Percentiles rank a stretch among this genome's conserved stretches.
These are phyloP conservation scores for Zychaea mexicana DNA, from an alignment of 371 early-diverging fungal species.

Conservation along the genomic window DNA sequence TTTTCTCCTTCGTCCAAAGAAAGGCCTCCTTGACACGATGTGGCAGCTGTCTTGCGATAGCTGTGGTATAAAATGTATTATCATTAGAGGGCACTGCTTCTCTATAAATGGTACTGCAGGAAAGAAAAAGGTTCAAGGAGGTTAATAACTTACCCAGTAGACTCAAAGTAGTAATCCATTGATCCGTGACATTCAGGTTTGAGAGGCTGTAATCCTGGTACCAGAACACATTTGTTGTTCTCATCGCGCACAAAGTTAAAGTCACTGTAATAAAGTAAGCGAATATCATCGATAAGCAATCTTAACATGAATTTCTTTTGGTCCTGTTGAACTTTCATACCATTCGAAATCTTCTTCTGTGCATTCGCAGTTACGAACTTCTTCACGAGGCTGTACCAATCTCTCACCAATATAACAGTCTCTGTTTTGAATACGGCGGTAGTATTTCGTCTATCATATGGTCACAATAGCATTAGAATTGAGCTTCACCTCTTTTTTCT, in stretches of 20 bases:
- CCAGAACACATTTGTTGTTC: conserved; percentile 63
- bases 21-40: conserved; percentile 66
- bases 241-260: conserved; percentile 74
- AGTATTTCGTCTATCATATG: conserved; percentile 59
- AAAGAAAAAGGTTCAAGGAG: neutral
- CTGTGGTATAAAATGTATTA: conserved; percentile 24
- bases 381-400: conserved; percentile 60
- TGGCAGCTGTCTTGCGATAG: conserved; percentile 79
- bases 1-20: conserved; percentile 60
- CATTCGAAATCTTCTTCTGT: conserved; percentile 87
- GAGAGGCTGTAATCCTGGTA: conserved; percentile 60
- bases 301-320: neutral
- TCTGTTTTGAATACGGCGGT: conserved; percentile 73
- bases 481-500: neutral
- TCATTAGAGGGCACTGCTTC: no score
- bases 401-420: conserved; percentile 82
- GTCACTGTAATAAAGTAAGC: conserved; percentile 48
- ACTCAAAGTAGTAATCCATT: conserved; percentile 60
- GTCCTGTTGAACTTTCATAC: no score
- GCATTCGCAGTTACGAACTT: conserved; percentile 74
- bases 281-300: neutral
- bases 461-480: neutral
- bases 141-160: conserved; percentile 40
- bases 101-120: no score
- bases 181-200: conserved; percentile 58